Base-by-base conservation (phyloP, 371 early-diverging fungal species). In the Mortierella polycephala region DNA sequence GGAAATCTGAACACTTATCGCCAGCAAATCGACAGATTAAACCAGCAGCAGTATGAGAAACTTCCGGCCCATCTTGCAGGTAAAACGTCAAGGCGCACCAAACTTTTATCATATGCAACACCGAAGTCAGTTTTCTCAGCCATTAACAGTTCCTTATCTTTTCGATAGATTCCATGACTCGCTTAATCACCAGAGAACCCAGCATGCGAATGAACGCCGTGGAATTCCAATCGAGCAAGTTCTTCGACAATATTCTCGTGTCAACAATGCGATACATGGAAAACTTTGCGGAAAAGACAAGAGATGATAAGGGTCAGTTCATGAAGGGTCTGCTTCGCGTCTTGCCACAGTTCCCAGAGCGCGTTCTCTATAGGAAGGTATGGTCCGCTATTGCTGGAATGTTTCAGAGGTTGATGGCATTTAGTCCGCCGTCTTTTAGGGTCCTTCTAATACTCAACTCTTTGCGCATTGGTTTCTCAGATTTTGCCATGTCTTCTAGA, bases 231-330 rank as follows among this genome's bases (percentile, higher is more conserved):
- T 82, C 82, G 9, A 86, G 89, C 71, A 87, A 85, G 41, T 93
- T 90, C 61, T 96, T 96, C 81, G 92, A 94, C 81, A 92, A 91
- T 54, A 80, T 94, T 14, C 83, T 94, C 2, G 90, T 95, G 6
- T 91, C 92, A 0, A 91, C 95, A 0, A 91, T 96, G 81, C 85
- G 86, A 49, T 95, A 91, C 67, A 81, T 96, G 80, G 96, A 95
- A 58, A 86, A 82, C 13, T 88, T 96, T 60, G 89, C 91, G 0
- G 93, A 93, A 74, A 93, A 95, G 77, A 86, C 94, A 0, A 82
- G 85, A 50, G 92, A 94, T 45, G 91, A 94, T 51, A 94, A 94
- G 69, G 83, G 88, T 0, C 90, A 91, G 49, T 96, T 96, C 62
- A 86, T 95, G 87, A 91, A 92, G 67, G 93, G 93, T 0, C 83